Percentiles rank a stretch among this genome's conserved stretches.
Conservation (phyloP, 345 rosid genomes). For the Eucalyptus tenuipes region DNA sequence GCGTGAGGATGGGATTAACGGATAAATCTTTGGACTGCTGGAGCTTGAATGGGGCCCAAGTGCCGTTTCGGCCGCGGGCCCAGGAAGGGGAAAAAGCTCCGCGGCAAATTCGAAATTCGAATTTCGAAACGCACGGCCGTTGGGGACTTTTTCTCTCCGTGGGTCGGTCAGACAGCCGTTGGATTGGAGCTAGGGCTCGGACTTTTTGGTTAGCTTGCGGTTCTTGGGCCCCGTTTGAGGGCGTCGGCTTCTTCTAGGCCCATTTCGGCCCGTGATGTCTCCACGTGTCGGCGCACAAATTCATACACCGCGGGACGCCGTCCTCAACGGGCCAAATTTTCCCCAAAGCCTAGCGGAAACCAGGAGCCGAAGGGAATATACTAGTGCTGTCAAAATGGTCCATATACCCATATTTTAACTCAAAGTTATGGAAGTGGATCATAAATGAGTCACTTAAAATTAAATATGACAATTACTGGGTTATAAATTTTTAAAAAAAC, state of each 20-base stretch:
- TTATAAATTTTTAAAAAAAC: no score
- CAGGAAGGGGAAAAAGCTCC: not conserved
- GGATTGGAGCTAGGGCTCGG: not conserved
- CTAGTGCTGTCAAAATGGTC: no score
- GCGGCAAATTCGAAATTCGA: no score
- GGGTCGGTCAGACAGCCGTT: not conserved
- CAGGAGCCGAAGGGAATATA: no score
- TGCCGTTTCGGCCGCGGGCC: not conserved
- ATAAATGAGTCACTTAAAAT: no score
- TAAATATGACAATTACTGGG: no score
- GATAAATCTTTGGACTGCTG: not conserved
- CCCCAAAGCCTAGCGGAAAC: no score
- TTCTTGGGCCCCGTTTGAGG: not conserved
- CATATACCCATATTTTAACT: no score
- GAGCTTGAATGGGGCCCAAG: not conserved
- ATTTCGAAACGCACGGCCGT: not conserved
- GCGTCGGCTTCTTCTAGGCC: not conserved
- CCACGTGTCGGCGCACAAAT: not conserved
- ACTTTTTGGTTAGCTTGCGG: not conserved
- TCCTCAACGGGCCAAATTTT: not conserved
- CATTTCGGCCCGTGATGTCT: not conserved
- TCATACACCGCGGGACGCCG: accelerated
- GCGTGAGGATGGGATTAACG: no score
- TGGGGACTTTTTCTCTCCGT: not conserved
- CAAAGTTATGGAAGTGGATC: no score